phyloP scores from a whole-genome alignment of 129 eudicot species.

The Lonicera japonica region DNA sequence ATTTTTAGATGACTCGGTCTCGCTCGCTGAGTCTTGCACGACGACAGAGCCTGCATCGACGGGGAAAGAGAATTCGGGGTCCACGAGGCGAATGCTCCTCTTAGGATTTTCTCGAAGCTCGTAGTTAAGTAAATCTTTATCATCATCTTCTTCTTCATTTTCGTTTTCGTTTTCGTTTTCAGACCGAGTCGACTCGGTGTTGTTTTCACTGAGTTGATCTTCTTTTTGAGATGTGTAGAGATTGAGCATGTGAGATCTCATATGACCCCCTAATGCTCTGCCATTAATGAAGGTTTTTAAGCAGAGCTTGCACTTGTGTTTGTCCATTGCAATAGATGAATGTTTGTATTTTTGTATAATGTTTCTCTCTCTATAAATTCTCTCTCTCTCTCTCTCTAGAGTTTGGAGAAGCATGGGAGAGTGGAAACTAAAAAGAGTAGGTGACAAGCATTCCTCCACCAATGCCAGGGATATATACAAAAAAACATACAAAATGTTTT shows the following conservation, averaged over 20 bases:
- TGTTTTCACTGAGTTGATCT: conserved; percentile 12
- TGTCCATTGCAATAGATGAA: conserved; percentile 23
- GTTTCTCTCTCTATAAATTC: neutral
- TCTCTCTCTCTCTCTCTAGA: neutral
- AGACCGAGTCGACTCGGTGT: conserved; percentile 16
- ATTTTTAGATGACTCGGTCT: conserved; percentile 47
- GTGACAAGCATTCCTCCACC: conserved; percentile 47
- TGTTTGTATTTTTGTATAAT: too few relatives aligned
- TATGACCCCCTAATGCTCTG: conserved; percentile 71
- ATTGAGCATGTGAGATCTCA: conserved; percentile 65
- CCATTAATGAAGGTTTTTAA: conserved; percentile 49
- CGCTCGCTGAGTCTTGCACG: conserved; percentile 43
- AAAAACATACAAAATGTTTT: neutral
- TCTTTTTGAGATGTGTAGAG: conserved; percentile 21
- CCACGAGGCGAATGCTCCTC: conserved; percentile 16
- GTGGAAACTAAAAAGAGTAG: conserved; percentile 39
- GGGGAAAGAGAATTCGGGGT: conserved; percentile 19
- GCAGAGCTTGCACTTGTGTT: conserved; percentile 43
- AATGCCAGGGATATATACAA: conserved; percentile 20
- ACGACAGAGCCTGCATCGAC: conserved; percentile 8
- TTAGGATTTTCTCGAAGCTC: conserved; percentile 18
- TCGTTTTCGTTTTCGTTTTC: conserved; percentile 6
- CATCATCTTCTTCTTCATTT: conserved; percentile 8
- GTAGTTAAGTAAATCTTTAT: conserved; percentile 6
- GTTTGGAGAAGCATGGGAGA: conserved; percentile 14